A percentile compares a stretch with the other conserved stretches of the same genome.
These are phyloP conservation scores for Lactifluus echinatus DNA, from an alignment of 768 basidiomycete species.

Conservation along the genomic window DNA sequence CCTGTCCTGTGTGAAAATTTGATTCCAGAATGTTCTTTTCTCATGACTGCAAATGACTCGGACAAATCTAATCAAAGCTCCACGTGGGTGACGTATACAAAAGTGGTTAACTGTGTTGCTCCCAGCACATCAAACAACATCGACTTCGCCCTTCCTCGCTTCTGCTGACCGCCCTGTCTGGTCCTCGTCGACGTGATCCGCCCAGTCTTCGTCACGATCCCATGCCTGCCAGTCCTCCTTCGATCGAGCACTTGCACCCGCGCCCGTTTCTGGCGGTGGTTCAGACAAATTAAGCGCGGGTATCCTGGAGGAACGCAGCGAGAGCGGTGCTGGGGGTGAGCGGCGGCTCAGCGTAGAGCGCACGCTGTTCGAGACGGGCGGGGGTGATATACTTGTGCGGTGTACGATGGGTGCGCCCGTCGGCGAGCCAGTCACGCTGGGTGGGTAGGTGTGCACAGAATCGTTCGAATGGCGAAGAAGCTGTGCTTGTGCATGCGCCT, in stretches of 20 bases:
- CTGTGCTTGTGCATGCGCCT: slow-evolving; percentile 34
- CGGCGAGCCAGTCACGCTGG: slow-evolving; percentile 39
- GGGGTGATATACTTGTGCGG: slow-evolving; percentile 23
- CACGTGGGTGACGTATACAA: no score
- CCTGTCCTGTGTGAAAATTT: no score
- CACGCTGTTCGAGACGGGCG: slow-evolving; percentile 1
- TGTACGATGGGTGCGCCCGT: slow-evolving; percentile 32
- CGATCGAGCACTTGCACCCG: slow-evolving; percentile 11
- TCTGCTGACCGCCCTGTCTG: slow-evolving; percentile 36
- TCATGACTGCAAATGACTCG: no score
- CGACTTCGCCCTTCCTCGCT: slow-evolving; percentile 30
- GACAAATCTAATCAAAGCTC: no score
- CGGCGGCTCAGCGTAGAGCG: slow-evolving; percentile 1
- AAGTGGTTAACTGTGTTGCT: no score
- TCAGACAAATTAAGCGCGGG: slow-evolving; percentile 16
- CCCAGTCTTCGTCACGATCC: slow-evolving; percentile 43
- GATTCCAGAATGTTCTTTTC: neutral
- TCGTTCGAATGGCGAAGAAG: slow-evolving; percentile 30
- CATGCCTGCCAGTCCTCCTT: slow-evolving; percentile 39
- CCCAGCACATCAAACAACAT: slow-evolving; percentile 23
- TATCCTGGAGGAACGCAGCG: slow-evolving; percentile 18
- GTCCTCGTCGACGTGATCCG: slow-evolving; percentile 39
- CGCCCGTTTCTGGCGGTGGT: slow-evolving; percentile 7
- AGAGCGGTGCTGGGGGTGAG: slow-evolving; percentile 23
- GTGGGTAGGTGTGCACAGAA: slow-evolving; percentile 52